Conservation (phyloP, 2,329 filamentous ascomycete genomes). For the Arthrinium phaeospermum region DNA sequence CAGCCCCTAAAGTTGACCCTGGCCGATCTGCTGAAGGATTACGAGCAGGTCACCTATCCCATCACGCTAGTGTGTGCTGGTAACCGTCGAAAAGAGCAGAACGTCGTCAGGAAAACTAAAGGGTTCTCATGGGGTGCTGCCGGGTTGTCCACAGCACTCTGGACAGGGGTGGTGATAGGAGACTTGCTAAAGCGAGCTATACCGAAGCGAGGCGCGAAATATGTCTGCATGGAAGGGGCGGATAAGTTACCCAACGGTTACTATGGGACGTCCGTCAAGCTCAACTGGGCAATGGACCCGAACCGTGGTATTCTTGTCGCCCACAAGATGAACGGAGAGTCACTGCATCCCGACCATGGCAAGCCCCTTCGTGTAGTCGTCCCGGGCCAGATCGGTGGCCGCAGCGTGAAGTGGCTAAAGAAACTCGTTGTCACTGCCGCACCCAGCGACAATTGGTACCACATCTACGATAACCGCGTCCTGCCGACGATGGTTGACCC, state of each 20-base stretch:
- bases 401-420: constrained; percentile 93
- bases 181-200: constrained; percentile 73
- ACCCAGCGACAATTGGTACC: constrained; percentile 93
- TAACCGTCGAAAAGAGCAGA: constrained; percentile 92
- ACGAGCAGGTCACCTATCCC: constrained; percentile 83
- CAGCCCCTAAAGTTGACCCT: constrained; percentile 76
- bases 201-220: constrained; percentile 73
- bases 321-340: constrained; percentile 88
- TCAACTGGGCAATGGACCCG: constrained; percentile 86
- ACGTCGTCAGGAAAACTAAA: constrained; percentile 86
- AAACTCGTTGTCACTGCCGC: constrained; percentile 76
- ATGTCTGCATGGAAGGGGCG: constrained; percentile 90
- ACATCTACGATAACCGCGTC: constrained; percentile 92
- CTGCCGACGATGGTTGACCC: constrained; percentile 86
- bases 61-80: constrained; percentile 91
- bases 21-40: constrained; percentile 73
- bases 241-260: constrained; percentile 87
- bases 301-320: constrained; percentile 86
- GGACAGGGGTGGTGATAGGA: constrained; percentile 79
- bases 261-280: constrained; percentile 86
- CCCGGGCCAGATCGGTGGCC: constrained; percentile 88
- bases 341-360: constrained; percentile 82
- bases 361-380: constrained; percentile 83
- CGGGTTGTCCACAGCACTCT: constrained; percentile 84
- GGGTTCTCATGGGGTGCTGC: constrained; percentile 94